Percentiles rank a stretch among this genome's conserved stretches.
These are phyloP conservation scores for Penicillium aurantiogriseum DNA, from an alignment of 2,329 filamentous ascomycete species.

Conservation along the genomic window DNA sequence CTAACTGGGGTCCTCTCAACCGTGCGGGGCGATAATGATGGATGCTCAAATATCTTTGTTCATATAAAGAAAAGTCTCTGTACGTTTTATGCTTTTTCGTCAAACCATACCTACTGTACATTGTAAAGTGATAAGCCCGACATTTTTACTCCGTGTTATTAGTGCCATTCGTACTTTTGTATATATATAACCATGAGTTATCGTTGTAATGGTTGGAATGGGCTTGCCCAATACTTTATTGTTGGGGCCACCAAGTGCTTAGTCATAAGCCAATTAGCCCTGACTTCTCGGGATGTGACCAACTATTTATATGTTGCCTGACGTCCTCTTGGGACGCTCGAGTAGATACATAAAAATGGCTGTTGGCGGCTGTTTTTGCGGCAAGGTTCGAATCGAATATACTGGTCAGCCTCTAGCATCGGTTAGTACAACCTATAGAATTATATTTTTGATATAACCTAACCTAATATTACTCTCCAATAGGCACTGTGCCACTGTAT, in stretches of 20 bases:
- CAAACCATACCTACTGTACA: not conserved
- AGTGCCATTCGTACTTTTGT: not conserved
- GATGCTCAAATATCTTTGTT: not conserved
- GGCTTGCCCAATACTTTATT: not conserved
- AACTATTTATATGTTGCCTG: not conserved
- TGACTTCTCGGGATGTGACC: too few relatives aligned
- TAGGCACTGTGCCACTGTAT: slow-evolving; percentile 40
- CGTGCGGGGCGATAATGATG: slow-evolving; percentile 32
- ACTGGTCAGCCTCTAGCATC: slow-evolving; percentile 30
- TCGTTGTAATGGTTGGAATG: not conserved
- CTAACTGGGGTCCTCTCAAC: slow-evolving; percentile 89
- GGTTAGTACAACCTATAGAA: slow-evolving; percentile 21
- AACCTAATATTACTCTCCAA: slow-evolving; percentile 1
- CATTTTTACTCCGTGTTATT: not conserved
- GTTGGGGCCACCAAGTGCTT: not conserved
- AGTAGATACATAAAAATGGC: slow-evolving; percentile 22
- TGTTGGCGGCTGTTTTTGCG: slow-evolving; percentile 38
- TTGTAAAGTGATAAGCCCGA: not conserved
- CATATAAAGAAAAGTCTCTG: not conserved
- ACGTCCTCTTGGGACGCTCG: not conserved
- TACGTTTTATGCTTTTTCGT: not conserved
- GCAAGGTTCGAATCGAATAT: slow-evolving; percentile 36
- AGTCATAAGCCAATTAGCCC: not conserved
- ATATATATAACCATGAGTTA: not conserved
- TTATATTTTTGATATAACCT: not conserved